phyloP scores from a whole-genome alignment of 768 basidiomycete species.

The Tylopilus sp. region DNA sequence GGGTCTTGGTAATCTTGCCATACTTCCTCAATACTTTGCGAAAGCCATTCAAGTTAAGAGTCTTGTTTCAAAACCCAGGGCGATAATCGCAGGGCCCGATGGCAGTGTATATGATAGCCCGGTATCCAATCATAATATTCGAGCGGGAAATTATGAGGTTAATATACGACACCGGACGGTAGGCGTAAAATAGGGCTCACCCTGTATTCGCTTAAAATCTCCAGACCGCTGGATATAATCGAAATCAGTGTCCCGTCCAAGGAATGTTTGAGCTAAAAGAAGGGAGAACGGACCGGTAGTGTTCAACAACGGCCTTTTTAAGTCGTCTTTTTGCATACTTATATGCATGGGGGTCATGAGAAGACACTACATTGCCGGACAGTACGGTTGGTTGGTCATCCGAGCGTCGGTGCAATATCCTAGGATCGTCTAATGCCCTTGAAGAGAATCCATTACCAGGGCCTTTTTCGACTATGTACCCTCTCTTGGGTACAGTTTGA shows the following conservation, averaged over 20 bases:
- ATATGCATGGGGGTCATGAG: constrained; percentile 73
- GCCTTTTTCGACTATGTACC: neutral
- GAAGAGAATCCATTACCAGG: neutral
- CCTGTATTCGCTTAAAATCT: constrained; percentile 85
- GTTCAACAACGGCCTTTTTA: constrained; percentile 78
- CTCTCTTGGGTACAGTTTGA: neutral
- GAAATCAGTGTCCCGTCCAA: constrained; percentile 9
- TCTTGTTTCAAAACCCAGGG: constrained; percentile 36
- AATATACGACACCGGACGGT: neutral
- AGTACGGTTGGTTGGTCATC: neutral
- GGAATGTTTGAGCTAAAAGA: neutral
- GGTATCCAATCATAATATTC: neutral
- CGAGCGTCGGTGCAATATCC: neutral
- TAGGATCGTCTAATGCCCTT: neutral
- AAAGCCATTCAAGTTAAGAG: constrained; percentile 88
- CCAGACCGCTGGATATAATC: constrained; percentile 54
- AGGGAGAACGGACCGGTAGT: constrained; percentile 59
- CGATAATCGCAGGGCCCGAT: neutral
- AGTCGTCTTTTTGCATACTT: constrained; percentile 79
- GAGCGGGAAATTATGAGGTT: neutral
- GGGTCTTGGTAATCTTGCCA: constrained; percentile 72
- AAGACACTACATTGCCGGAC: neutral
- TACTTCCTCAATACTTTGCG: constrained; percentile 85
- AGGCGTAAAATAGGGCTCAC: constrained; percentile 35
- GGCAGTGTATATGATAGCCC: neutral